Evolutionary conservation across 306 rosid species (phyloP), one percentile per base, ranked within the genome.

Genomic region (Glycyrrhiza uralensis): DNA sequence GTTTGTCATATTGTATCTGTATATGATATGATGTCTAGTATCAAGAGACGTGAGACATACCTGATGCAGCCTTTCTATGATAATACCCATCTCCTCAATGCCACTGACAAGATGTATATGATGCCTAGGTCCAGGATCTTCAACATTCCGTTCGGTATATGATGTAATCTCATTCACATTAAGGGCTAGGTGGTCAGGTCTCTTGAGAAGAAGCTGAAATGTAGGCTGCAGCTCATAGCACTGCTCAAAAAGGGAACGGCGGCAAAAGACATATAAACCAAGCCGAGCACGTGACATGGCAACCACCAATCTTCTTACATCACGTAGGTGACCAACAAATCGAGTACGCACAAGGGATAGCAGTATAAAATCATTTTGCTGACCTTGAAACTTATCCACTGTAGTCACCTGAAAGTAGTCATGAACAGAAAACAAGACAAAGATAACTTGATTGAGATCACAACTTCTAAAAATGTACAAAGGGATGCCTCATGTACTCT

Each of bases 271-370:
- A 69, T 87, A 94, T 17, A 94, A 79, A 71, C 99, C 99, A 79
- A 87, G 91, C 52, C 97, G 87, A 76, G 99, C 99, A 87, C 96
- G 96, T 69, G 99, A 94, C 99, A 94, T 91, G 65, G 97, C 99
- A 67, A 91, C 99, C 66, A 94, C 88, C 88, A 94, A 85, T 88
- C 99, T 94, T 79, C 99, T 84, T 51, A 94, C 99, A 85, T 91
- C 99, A 18, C 99, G 95, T 41, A 94, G 89, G 81, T 94, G 99
- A 85, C 99, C 99, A 61, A 94, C 99, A 72, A 91, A 86, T 59
- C 95, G 90, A 19, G 99, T 87, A 41, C 99, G 97, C 66, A 88
- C 97, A 54, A 94, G 96, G 49, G 97, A 94, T 33, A 94, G 85
- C 88, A 94, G 56, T 80, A 89, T 91, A 82, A 80, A 94, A 88